Base-by-base conservation (phyloP, 129 eudicot genomes). In the Apium graveolens region DNA sequence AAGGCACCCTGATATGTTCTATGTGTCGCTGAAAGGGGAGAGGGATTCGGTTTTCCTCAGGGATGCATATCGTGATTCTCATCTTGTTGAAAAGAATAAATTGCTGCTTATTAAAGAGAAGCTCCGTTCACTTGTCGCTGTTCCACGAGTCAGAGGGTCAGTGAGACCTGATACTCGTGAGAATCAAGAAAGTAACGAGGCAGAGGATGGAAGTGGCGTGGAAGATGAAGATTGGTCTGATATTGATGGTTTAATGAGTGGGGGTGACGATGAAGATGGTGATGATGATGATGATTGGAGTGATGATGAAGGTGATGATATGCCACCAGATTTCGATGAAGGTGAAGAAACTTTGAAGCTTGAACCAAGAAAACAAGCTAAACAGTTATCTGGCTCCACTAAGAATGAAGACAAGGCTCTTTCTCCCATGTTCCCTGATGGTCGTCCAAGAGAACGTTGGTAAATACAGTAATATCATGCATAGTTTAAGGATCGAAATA, bases 1-100 rank as follows among this genome's bases (percentile, higher is more conserved):
- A 77, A 89, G 99, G 87, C 99, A 96, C 85, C 97, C 99, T 32
- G 99, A 96, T 84, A 90, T 96, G 99, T 96, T 96, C 68, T 92
- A 96, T 69, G 91, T 96, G 1, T 96, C 99, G 0, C 86, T 96
- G 21, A 96, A 96, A 84, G 99, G 99, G 76, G 97, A 89, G 26
- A 86, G 99, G 62, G 99, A 96, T 79, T 96, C 99, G 24, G 97
- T 96, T 79, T 96, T 96, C 73, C 95, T 96, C 31, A 87, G 99
- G 24, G 97, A 96, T 55, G 97, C 97, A 0, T 96, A 96, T 80
- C 89, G 87, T 55, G 97, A 93, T 83, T 92, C 97, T 16, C 91
- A 92, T 6, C 78, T 96, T 86, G 90, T 92, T 75, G 99, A 92
- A 73, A 96, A 92, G 76, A 86, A 96, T 31, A 85, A 82, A 83